phyloP scores from a whole-genome alignment of 106 monocot species.

The Phalaenopsis equestris region DNA sequence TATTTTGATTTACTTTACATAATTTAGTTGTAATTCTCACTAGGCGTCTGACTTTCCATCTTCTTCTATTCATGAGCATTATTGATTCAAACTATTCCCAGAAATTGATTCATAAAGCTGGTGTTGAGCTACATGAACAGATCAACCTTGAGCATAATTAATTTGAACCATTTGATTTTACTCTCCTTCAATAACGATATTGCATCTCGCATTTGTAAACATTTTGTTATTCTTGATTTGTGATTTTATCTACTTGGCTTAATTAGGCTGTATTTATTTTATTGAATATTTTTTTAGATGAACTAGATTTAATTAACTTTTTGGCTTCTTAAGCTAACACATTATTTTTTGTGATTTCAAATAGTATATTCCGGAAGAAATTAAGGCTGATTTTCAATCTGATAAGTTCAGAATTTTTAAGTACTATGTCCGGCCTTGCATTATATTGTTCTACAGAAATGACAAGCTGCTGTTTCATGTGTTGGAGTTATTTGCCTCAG shows the following conservation, averaged over 20 bases:
- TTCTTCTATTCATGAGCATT: no score
- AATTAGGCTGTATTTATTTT: not conserved
- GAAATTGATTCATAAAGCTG: no score
- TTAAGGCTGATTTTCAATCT: conserved; percentile 13
- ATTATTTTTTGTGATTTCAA: not conserved
- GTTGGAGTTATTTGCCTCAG: conserved; percentile 33
- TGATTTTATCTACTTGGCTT: not conserved
- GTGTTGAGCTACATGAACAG: no score
- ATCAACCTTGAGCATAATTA: no score
- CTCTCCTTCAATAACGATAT: no score
- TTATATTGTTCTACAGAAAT: conserved; percentile 34
- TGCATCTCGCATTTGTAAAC: no score
- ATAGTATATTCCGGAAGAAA: conserved; percentile 31
- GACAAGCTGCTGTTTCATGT: conserved; percentile 28
- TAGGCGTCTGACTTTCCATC: no score
- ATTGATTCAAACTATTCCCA: no score
- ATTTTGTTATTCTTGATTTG: not conserved
- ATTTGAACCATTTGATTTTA: no score
- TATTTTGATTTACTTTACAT: no score
- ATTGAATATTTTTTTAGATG: not conserved
- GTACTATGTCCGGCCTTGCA: conserved; percentile 47
- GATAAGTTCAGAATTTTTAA: conserved; percentile 20
- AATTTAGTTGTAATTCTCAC: no score
- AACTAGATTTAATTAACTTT: not conserved
- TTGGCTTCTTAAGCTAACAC: not conserved